Evolutionary conservation across 2,329 filamentous ascomycete species (phyloP), one percentile per base, ranked within the genome.

Genomic region (Orbilia javanica): DNA sequence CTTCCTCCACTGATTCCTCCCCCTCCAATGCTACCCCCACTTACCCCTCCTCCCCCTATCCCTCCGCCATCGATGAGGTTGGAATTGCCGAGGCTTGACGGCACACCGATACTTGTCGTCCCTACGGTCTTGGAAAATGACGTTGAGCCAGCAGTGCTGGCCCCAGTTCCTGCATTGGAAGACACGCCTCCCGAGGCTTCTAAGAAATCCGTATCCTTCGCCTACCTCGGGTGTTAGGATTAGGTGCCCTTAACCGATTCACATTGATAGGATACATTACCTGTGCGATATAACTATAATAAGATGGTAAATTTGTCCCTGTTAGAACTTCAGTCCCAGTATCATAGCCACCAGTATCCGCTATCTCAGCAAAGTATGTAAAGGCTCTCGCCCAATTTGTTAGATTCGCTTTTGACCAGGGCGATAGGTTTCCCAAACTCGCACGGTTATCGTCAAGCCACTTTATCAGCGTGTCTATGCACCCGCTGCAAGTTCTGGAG

Each of bases 361-460:
- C 57, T 20, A 77, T 70, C 60, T 70, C 66, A 18, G 65, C 55
- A 48, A 78, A 78, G 13, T 71, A 78, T 5, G 62, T 52, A 25
- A 78, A 68, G 0, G 74, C 74, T 34, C 67, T 71, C 8, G 67
- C 74, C 74, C 74, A 78, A 22, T 78, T 78, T 29, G 74, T 78
- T 34, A 78, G 31, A 34, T 78, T 78, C 1, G 67, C 52, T 20
- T 78, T 78, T 29, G 66, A 15, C 50, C 60, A 72, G 1, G 60
- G 36, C 6, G 66, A 63, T 18, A 78, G 11, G 25, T 46, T 53
- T 1, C 5, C 48, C 31, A 78, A 31, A 11, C 25, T 34, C 3
- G 20, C 39, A 4, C 74, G 50, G 20, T 72, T 62, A 15, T 52
- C 34, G 13, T 78, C 62, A 4, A 78, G 60, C 66, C 62, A 71